A percentile compares a stretch with the other conserved stretches of the same genome.
Evolutionary conservation across 2,329 filamentous ascomycete species (phyloP).

Genomic region (Ploettnerulaceae sp.): DNA sequence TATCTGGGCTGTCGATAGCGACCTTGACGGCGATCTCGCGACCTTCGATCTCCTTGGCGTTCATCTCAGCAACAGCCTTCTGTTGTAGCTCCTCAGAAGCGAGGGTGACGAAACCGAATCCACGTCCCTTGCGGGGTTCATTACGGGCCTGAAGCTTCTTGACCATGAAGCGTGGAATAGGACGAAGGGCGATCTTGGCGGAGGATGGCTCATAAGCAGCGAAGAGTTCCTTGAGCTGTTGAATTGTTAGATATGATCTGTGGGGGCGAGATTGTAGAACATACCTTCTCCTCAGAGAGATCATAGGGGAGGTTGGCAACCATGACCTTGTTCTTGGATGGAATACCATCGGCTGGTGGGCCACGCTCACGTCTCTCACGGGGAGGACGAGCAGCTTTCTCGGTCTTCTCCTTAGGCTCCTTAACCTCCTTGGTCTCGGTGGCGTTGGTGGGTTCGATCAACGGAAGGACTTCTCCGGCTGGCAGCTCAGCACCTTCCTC

Average conservation of each 20-base stretch:
- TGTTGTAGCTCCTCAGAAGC: constrained; percentile 93
- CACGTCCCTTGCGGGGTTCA: constrained; percentile 97
- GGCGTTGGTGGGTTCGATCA: constrained; percentile 58
- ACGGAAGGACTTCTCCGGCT: constrained; percentile 49
- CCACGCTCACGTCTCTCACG: constrained; percentile 75
- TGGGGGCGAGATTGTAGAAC: constrained; percentile 29
- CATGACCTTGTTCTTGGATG: constrained; percentile 99
- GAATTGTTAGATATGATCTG: constrained; percentile 14
- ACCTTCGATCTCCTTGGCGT: constrained; percentile 97
- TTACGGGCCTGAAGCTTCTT: constrained; percentile 99
- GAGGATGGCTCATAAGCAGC: constrained; percentile 84
- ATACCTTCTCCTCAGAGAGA: constrained; percentile 92
- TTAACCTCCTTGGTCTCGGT: constrained; percentile 46
- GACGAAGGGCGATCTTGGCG: constrained; percentile 97
- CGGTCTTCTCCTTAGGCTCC: constrained; percentile 36
- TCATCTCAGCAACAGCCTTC: constrained; percentile 97
- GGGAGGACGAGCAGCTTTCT: constrained; percentile 42
- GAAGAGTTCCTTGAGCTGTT: constrained; percentile 95
- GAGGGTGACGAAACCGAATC: constrained; percentile 96
- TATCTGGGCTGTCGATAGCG: constrained; percentile 98
- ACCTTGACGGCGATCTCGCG: constrained; percentile 99
- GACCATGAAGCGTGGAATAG: constrained; percentile 99
- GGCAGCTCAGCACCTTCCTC: constrained; percentile 43
- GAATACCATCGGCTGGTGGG: constrained; percentile 92
- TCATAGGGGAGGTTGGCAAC: constrained; percentile 99